These are phyloP conservation scores for Solanum etuberosum DNA, from an alignment of 257 asterid species.

Conservation along the genomic window DNA sequence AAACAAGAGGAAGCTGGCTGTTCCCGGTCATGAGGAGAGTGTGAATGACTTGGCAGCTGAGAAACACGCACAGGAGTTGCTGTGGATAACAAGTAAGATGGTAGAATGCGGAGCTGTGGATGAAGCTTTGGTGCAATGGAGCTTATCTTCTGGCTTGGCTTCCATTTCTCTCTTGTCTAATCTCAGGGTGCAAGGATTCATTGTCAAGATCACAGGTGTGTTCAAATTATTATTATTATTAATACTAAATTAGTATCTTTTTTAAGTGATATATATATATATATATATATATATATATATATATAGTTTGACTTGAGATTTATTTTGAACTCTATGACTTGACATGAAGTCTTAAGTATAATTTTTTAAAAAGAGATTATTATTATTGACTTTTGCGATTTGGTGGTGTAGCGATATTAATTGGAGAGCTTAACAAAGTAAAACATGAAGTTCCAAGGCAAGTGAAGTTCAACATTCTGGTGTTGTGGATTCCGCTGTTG, in stretches of 20 bases:
- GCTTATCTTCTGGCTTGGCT: conserved; percentile 14
- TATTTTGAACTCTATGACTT: background rate
- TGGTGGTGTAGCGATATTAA: conserved; percentile 3
- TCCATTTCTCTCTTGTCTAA: conserved; percentile 7
- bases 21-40: background rate
- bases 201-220: conserved; percentile 14
- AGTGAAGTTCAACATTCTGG: conserved; percentile 16
- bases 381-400: background rate
- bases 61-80: conserved; percentile 19
- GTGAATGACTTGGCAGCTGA: conserved; percentile 10
- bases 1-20: background rate
- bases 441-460: background rate
- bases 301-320: background rate
- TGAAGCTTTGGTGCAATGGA: conserved; percentile 23
- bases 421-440: conserved; percentile 7
- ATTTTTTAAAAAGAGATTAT: background rate
- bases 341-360: background rate
- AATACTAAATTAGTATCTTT: background rate
- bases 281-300: too few species aligned
- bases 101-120: conserved; percentile 9
- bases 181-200: conserved; percentile 18
- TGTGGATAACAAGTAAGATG: conserved; percentile 25
- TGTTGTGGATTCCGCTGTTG: conserved; percentile 14
- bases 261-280: background rate
- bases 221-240: background rate